Conservation (phyloP, 2,329 filamentous ascomycete species). For the Aspergillus candidus region DNA sequence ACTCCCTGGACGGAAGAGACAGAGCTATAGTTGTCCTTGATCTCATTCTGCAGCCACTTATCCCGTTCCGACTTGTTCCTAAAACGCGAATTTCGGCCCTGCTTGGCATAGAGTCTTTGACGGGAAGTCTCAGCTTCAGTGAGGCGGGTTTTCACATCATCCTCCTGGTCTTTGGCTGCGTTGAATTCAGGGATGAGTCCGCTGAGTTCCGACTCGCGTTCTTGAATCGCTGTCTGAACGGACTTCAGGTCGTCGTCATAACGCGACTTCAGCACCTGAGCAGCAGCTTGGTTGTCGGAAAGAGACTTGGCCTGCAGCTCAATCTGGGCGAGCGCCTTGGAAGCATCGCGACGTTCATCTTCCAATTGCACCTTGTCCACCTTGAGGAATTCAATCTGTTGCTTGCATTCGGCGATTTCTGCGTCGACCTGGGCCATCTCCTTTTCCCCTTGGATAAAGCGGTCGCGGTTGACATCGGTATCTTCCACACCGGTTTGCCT, state of each 20-base stretch:
- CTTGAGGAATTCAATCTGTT: constrained; percentile 75
- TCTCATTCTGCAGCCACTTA: constrained; percentile 70
- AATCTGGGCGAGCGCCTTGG: constrained; percentile 72
- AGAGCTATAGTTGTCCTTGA: constrained; percentile 70
- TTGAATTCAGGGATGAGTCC: constrained; percentile 72
- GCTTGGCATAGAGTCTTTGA: constrained; percentile 81
- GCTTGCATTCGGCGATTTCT: constrained; percentile 71
- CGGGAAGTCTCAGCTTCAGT: constrained; percentile 69
- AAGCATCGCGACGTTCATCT: constrained; percentile 76
- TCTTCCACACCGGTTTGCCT: constrained; percentile 77
- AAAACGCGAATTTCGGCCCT: constrained; percentile 81
- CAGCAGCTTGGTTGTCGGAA: constrained; percentile 71
- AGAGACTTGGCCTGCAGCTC: constrained; percentile 80
- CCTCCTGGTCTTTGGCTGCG: constrained; percentile 66
- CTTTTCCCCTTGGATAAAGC: constrained; percentile 72
- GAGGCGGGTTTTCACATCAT: constrained; percentile 62
- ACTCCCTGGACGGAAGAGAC: constrained; percentile 78
- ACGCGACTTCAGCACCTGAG: constrained; percentile 64
- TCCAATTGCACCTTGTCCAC: constrained; percentile 84
- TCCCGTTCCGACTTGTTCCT: constrained; percentile 84
- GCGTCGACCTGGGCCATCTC: constrained; percentile 69
- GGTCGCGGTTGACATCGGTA: constrained; percentile 71
- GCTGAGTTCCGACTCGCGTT: constrained; percentile 70
- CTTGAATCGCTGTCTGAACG: constrained; percentile 66
- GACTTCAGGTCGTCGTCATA: constrained; percentile 66